These are phyloP conservation scores for Begonia loranthoides DNA, from an alignment of 306 rosid species.

Conservation along the genomic window DNA sequence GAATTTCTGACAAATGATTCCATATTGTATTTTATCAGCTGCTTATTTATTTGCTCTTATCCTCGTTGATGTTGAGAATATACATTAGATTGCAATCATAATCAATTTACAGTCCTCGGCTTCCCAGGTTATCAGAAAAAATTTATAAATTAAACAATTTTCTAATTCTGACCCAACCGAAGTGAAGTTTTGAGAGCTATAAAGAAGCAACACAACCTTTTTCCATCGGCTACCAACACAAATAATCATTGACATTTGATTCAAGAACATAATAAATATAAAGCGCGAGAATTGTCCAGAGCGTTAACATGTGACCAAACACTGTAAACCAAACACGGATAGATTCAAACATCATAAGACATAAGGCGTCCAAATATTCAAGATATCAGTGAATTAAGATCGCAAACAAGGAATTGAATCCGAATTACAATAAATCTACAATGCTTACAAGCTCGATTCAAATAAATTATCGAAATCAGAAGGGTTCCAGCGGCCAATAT, in stretches of 20 bases:
- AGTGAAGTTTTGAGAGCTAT: too few species aligned
- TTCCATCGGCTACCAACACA: conserved; percentile 7
- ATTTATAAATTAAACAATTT: conserved; percentile 16
- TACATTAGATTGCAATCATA: neutral
- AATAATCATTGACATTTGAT: conserved; percentile 17
- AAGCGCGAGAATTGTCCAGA: neutral
- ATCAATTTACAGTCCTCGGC: neutral
- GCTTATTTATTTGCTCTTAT: too few species aligned
- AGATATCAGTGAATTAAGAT: conserved; percentile 11
- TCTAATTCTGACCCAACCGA: neutral
- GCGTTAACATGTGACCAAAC: neutral
- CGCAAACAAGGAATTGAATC: conserved; percentile 18
- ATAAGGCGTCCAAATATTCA: conserved; percentile 11
- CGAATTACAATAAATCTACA: conserved; percentile 8
- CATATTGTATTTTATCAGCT: neutral
- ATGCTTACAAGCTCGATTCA: conserved; percentile 18
- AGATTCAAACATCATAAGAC: conserved; percentile 17
- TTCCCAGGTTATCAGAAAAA: neutral
- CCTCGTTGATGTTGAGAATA: too few species aligned
- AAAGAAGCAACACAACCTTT: too few species aligned
- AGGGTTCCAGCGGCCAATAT: neutral
- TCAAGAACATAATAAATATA: conserved; percentile 20
- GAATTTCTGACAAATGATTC: neutral
- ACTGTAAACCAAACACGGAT: conserved; percentile 11
- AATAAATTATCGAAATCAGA: neutral